phyloP scores from a whole-genome alignment of 2,329 filamentous ascomycete genomes.

The Sclerotinia borealis region DNA sequence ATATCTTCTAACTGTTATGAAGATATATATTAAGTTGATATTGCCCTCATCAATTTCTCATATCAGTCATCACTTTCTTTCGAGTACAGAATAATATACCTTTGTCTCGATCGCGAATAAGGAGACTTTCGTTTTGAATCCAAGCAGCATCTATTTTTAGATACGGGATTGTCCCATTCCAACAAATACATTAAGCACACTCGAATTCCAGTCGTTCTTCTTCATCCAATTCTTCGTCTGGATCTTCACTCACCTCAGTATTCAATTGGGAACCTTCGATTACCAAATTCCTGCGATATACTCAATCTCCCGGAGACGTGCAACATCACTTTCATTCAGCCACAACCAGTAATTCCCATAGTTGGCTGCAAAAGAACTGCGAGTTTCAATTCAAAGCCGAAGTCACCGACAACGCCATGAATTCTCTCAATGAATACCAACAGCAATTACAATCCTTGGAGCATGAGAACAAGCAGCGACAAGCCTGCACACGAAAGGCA shows the following conservation, averaged over 20 bases:
- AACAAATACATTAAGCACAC: not conserved
- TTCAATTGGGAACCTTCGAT: not conserved
- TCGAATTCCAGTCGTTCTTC: not conserved
- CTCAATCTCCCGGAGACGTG: not conserved
- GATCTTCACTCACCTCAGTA: not conserved
- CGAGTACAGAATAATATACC: not conserved
- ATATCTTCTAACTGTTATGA: not conserved
- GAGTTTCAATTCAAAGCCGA: not conserved
- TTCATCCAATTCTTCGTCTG: not conserved
- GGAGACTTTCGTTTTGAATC: not conserved
- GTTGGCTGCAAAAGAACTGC: not conserved
- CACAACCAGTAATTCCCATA: not conserved
- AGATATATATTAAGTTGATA: constrained; percentile 1
- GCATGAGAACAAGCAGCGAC: constrained; percentile 6
- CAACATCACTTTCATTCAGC: not conserved
- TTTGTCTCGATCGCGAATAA: not conserved
- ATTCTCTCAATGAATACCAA: not conserved
- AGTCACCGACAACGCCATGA: not conserved
- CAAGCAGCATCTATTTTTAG: constrained; percentile 5
- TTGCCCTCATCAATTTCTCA: not conserved
- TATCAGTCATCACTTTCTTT: not conserved
- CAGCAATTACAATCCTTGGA: not conserved
- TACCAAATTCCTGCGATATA: not conserved
- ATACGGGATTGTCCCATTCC: not conserved
- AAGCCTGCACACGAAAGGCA: not conserved